Conservation (phyloP, 2,329 filamentous ascomycete species). For the Pseudogymnoascus sp. region DNA sequence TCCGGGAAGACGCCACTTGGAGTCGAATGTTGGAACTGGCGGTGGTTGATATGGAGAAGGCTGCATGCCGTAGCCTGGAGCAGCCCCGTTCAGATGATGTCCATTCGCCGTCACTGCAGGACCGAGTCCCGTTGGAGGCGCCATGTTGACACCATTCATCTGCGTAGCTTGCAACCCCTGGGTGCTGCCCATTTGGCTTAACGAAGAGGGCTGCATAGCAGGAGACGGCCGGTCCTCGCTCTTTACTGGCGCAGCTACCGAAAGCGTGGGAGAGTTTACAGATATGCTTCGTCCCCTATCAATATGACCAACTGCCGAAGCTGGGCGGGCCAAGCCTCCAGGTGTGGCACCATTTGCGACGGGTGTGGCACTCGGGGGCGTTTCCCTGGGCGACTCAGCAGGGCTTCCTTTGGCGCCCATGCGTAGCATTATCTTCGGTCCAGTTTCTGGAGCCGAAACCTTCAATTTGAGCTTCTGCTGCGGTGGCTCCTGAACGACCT, state of each 20-base stretch:
- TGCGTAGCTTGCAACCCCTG: neutral
- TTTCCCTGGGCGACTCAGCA: slow-evolving; percentile 39
- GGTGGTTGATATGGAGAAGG: slow-evolving; percentile 23
- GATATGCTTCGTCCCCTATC: slow-evolving; percentile 28
- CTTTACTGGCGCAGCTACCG: slow-evolving; percentile 32
- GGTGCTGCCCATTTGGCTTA: neutral
- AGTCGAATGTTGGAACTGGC: slow-evolving; percentile 35
- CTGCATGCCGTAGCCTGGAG: slow-evolving; percentile 26
- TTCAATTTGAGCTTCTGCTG: slow-evolving; percentile 77
- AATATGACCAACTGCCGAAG: slow-evolving; percentile 24
- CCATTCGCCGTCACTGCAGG: slow-evolving; percentile 21
- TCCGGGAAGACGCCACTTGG: slow-evolving; percentile 35
- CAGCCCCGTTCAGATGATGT: slow-evolving; percentile 22
- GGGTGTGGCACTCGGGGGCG: slow-evolving; percentile 30
- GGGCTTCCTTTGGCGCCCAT: slow-evolving; percentile 54
- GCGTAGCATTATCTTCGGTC: slow-evolving; percentile 65
- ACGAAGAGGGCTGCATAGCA: slow-evolving; percentile 15
- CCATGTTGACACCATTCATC: slow-evolving; percentile 22
- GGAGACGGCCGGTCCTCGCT: slow-evolving; percentile 30
- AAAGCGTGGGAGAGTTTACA: slow-evolving; percentile 27
- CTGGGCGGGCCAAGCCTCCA: slow-evolving; percentile 9
- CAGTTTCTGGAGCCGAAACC: slow-evolving; percentile 41
- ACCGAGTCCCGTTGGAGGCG: slow-evolving; percentile 22
- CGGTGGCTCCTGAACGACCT: slow-evolving; percentile 62
- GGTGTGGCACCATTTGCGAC: neutral